Evolutionary conservation across 2,329 filamentous ascomycete genomes (phyloP).

Genomic region (Triangularia verruculosa): DNA sequence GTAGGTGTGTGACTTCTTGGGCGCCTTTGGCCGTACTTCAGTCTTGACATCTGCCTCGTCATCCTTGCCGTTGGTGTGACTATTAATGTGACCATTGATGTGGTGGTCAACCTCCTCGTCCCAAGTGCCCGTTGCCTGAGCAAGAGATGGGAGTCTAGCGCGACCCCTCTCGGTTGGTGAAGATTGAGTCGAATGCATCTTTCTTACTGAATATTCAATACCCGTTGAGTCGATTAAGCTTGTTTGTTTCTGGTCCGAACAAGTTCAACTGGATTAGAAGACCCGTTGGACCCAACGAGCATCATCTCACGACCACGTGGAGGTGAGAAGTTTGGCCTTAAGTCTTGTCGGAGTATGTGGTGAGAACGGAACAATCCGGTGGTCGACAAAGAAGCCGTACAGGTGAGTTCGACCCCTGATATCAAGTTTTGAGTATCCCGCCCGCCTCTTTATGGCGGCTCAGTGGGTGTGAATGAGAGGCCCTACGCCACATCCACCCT

Average conservation of each 20-base stretch:
- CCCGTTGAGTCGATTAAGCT: neutral
- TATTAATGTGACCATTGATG: neutral
- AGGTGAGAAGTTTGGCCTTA: neutral
- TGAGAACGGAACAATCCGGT: neutral
- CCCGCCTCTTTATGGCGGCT: constrained; percentile 15
- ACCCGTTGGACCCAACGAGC: neutral
- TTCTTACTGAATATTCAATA: neutral
- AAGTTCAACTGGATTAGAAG: neutral
- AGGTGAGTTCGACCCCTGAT: neutral
- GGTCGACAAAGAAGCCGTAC: constrained; percentile 4
- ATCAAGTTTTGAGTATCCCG: constrained; percentile 3
- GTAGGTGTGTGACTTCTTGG: neutral
- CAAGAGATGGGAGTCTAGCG: neutral
- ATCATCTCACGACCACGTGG: neutral
- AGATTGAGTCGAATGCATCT: neutral
- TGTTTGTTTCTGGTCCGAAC: neutral
- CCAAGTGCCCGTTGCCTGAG: neutral
- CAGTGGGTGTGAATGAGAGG: neutral
- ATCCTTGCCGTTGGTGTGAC: neutral
- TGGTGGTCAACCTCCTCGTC: neutral
- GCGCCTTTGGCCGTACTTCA: neutral
- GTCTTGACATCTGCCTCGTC: neutral
- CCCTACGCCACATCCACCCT: constrained; percentile 5
- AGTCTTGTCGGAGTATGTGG: neutral
- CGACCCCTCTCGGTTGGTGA: neutral